phyloP scores from a whole-genome alignment of 2,329 filamentous ascomycete genomes.

The Bipolaris cookei region DNA sequence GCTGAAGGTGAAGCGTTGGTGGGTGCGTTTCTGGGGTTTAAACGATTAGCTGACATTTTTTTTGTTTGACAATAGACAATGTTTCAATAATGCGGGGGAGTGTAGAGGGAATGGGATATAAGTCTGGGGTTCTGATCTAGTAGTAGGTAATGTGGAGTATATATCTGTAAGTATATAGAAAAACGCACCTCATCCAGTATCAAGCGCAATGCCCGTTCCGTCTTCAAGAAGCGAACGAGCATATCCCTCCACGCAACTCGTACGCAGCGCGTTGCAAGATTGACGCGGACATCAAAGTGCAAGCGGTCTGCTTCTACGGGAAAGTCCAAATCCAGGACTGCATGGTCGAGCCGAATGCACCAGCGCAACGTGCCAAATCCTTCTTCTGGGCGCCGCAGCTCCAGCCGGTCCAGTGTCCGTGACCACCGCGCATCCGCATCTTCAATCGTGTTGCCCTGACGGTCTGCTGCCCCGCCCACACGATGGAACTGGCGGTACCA shows the following conservation, averaged over 20 bases:
- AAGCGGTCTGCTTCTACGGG: conserved; percentile 12
- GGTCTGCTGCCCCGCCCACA: not conserved
- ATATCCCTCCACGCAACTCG: conserved; percentile 34
- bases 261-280: conserved; percentile 11
- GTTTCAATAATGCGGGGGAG: no score
- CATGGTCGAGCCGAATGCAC: conserved; percentile 36
- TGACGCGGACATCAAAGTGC: conserved; percentile 18
- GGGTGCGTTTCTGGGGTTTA: conserved; percentile 16
- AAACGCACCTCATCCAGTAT: conserved; percentile 28
- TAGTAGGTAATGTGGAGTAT: no score
- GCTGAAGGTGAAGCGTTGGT: conserved; percentile 28
- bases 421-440: conserved; percentile 9
- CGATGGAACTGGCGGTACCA: conserved; percentile 23
- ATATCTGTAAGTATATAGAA: not conserved
- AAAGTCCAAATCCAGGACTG: conserved; percentile 35
- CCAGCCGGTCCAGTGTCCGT: conserved; percentile 11
- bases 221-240: conserved; percentile 32
- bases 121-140: not conserved
- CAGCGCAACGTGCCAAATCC: conserved; percentile 30
- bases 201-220: conserved; percentile 26
- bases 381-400: conserved; percentile 15
- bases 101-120: no score
- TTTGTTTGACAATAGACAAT: no score
- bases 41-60: no score
- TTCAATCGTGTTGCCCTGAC: not conserved